Evolutionary conservation across 176 grass and related monocot species (phyloP), one percentile per base, ranked within the genome.

Genomic region (Avena eriantha): DNA sequence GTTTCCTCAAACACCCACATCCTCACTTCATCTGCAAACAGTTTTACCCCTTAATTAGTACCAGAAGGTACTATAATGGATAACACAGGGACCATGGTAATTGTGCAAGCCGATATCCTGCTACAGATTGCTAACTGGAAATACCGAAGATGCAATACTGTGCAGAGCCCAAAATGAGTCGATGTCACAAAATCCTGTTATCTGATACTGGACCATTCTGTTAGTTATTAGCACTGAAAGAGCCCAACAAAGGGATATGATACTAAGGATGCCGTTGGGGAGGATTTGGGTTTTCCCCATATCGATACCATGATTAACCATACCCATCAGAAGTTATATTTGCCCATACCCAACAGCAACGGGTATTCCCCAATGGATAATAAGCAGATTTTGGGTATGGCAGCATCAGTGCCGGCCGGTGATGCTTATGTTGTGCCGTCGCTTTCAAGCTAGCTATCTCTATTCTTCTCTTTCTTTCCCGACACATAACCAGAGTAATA

Each of bases 1-100:
- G 67, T 92, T 73, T 98, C 96, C 87, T 98, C 96, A 87, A 89
- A 92, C 22, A 98, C 93, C 96, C 96, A 98, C 90, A 98, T 96
- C 72, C 92, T 89, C 17, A 96, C 93, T 90, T 98, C 96, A 91
- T 98, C 96, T 98, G 49, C 29, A 65, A 69, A 80, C 24, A 60
- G 0, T 2, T 2, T 53, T 0, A 23, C 0, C 21, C 3, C 22
- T 39, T 16, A 80, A 73, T 91, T 29, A 80, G 39, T 8, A 86
- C 36, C 0, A 4, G 5, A 16, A 75, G 33, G 22, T 49, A 45
- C 35, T n/a, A n/a, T n/a, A n/a, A n/a, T n/a, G n/a, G 0, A 49
- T 74, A 63, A 61, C 9, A 33, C 45, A 26, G 13, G 13, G n/a
- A 21, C 29, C 29, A 29, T 8, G 23, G n/a, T 31, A 34, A 12